Percentiles rank a stretch among this genome's conserved stretches.
These are phyloP conservation scores for Bryopsis sp. DNA, from an alignment of 139 green algal genomes.

Conservation along the genomic window DNA sequence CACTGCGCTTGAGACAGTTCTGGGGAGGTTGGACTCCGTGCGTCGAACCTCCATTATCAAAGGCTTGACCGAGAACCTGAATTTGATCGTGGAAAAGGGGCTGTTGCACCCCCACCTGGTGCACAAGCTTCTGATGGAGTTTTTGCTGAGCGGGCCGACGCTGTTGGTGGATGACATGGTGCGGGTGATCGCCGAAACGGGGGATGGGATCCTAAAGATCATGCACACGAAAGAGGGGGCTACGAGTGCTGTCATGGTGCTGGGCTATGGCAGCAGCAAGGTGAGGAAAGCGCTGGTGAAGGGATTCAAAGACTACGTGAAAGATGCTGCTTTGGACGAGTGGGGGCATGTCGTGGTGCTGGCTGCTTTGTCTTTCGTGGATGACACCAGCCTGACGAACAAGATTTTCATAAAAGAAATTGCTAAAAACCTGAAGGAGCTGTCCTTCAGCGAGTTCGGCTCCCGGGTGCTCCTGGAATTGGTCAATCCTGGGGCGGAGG, in stretches of 20 bases:
- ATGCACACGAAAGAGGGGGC: constrained; percentile 81
- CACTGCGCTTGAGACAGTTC: constrained; percentile 25
- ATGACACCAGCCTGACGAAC: constrained; percentile 73
- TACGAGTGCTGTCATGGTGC: constrained; percentile 49
- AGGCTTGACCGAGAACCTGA: constrained; percentile 45
- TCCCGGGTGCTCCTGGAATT: constrained; percentile 6
- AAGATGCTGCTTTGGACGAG: constrained; percentile 61
- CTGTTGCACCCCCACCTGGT: constrained; percentile 66
- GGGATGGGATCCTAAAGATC: constrained; percentile 70
- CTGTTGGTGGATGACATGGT: constrained; percentile 57
- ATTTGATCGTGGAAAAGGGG: constrained; percentile 74
- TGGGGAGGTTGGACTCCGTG: constrained; percentile 28
- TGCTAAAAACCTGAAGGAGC: constrained; percentile 25
- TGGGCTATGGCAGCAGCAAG: constrained; percentile 63
- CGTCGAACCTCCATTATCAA: constrained; percentile 52
- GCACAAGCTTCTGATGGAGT: constrained; percentile 76
- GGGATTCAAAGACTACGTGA: constrained; percentile 68
- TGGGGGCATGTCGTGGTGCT: constrained; percentile 65
- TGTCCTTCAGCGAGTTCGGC: not conserved
- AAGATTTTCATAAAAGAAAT: constrained; percentile 67
- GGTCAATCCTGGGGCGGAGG: not conserved
- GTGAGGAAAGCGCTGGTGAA: constrained; percentile 71
- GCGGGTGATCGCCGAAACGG: constrained; percentile 50
- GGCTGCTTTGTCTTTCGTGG: constrained; percentile 52
- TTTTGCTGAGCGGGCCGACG: constrained; percentile 50